Conservation (phyloP, 495 filamentous ascomycete genomes). For the Darksidea phi region DNA sequence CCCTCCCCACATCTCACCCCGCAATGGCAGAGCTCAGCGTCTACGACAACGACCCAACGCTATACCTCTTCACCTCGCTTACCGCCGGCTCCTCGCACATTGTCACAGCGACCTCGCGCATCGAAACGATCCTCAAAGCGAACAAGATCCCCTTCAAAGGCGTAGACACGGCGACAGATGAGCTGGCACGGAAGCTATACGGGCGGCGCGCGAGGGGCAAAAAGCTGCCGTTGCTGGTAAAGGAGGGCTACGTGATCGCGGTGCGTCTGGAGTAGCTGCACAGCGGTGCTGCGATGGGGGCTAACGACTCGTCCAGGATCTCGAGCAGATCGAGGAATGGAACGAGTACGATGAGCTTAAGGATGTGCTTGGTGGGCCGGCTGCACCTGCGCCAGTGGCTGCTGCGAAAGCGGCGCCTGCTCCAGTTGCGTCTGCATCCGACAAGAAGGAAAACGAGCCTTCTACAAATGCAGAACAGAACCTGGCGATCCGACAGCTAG, state of each 20-base stretch:
- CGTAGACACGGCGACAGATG: constrained; percentile 89
- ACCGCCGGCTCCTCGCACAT: constrained; percentile 98
- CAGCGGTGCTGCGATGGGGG: neutral
- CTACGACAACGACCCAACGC: constrained; percentile 71
- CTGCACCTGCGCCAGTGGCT: constrained; percentile 32
- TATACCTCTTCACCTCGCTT: constrained; percentile 92
- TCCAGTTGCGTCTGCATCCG: constrained; percentile 4
- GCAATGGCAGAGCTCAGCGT: constrained; percentile 49
- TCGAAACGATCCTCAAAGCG: constrained; percentile 94
- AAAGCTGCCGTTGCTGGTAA: constrained; percentile 86
- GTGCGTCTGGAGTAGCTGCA: constrained; percentile 55
- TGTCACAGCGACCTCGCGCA: constrained; percentile 88
- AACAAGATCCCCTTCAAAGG: constrained; percentile 91
- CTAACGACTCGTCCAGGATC: constrained; percentile 57
- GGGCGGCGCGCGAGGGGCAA: constrained; percentile 71
- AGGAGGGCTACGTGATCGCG: constrained; percentile 79
- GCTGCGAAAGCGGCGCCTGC: constrained; percentile 23
- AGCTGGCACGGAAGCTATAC: constrained; percentile 88
- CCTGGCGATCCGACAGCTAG: constrained; percentile 30
- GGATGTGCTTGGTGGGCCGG: constrained; percentile 61
- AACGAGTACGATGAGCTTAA: constrained; percentile 97
- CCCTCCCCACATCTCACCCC: neutral
- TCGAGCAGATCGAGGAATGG: constrained; percentile 96
- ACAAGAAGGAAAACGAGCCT: constrained; percentile 23
- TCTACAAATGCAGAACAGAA: constrained; percentile 20